Evolutionary conservation across 2,329 filamentous ascomycete genomes (phyloP).

Genomic region (Pseudogymnoascus sp.): DNA sequence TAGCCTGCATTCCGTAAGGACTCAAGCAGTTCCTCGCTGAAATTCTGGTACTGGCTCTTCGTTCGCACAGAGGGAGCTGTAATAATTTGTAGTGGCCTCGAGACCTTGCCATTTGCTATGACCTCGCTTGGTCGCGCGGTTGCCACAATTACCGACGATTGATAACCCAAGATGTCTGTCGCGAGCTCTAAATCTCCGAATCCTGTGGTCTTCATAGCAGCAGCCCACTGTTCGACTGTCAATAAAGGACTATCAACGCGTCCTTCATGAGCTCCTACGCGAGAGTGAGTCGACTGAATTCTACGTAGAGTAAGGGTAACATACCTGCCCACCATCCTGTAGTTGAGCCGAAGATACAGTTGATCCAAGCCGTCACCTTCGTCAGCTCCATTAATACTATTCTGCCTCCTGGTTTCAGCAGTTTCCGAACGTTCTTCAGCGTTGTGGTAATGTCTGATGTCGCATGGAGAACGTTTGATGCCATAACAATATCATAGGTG

Average conservation of each 20-base stretch:
- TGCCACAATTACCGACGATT: not conserved
- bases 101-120: not conserved
- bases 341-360: slow-evolving; percentile 25
- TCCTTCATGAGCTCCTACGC: slow-evolving; percentile 11
- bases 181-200: not conserved
- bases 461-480: slow-evolving; percentile 33
- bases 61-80: not conserved
- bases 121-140: not conserved
- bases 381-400: slow-evolving; percentile 22
- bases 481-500: slow-evolving; percentile 33
- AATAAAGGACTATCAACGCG: slow-evolving; percentile 10
- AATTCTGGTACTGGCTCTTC: not conserved
- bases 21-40: not conserved
- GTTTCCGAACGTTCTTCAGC: slow-evolving; percentile 21
- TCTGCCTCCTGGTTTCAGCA: slow-evolving; percentile 24
- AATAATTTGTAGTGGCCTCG: not conserved
- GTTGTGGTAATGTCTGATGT: slow-evolving; percentile 24
- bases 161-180: not conserved
- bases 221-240: slow-evolving; percentile 11
- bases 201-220: slow-evolving; percentile 7
- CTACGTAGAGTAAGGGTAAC: not conserved
- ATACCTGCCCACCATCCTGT: slow-evolving; percentile 32
- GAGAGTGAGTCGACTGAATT: slow-evolving; percentile 10
- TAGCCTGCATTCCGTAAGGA: not conserved
- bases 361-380: not conserved